phyloP scores from a whole-genome alignment of 257 asterid genomes.

The Pogostemon cablin region DNA sequence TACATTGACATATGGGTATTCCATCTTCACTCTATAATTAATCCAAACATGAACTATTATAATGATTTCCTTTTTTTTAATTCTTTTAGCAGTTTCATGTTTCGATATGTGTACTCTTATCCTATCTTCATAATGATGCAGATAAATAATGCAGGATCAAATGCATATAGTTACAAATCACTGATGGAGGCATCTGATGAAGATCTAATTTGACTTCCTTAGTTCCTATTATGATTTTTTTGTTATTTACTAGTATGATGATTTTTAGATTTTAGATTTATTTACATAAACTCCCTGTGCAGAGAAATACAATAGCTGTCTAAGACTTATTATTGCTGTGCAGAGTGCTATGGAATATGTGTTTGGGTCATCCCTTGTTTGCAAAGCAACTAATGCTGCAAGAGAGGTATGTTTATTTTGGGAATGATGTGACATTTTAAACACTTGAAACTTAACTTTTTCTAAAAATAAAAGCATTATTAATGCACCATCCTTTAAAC shows the following conservation, averaged over 20 bases:
- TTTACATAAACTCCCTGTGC: conserved; percentile 39
- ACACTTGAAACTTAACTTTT: too few relatives aligned
- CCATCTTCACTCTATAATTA: conserved; percentile 28
- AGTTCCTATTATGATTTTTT: conserved; percentile 12
- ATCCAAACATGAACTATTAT: not conserved
- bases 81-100: conserved; percentile 17
- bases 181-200: conserved; percentile 91
- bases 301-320: too few relatives aligned
- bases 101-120: conserved; percentile 37
- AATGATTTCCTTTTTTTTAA: not conserved
- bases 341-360: too few relatives aligned
- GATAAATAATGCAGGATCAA: conserved; percentile 98
- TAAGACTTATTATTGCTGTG: too few relatives aligned
- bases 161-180: conserved; percentile 92
- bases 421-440: too few relatives aligned
- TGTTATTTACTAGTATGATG: not conserved
- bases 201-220: conserved; percentile 67
- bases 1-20: conserved; percentile 92
- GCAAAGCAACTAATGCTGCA: too few relatives aligned
- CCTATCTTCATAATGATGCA: conserved; percentile 57
- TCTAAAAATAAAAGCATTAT: too few relatives aligned
- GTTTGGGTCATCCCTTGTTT: too few relatives aligned
- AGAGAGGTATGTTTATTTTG: too few relatives aligned
- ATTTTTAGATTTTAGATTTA: not conserved
- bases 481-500: too few relatives aligned